Evolutionary conservation across 1,284 basidiomycete species (phyloP).

Genomic region (Austroboletus rostrupii): DNA sequence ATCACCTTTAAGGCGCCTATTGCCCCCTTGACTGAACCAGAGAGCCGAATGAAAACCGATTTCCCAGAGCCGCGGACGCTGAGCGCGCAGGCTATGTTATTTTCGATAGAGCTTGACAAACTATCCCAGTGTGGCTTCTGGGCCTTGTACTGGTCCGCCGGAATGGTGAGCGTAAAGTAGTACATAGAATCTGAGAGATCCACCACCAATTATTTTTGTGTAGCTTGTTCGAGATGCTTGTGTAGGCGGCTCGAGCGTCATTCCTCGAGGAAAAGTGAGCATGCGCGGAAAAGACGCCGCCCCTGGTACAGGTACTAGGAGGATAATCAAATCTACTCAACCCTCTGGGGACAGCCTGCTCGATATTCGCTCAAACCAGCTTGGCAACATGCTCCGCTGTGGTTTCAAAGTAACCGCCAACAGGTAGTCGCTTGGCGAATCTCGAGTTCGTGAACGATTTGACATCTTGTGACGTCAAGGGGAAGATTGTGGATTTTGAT

Average conservation of each 20-base stretch:
- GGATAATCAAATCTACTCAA: constrained; percentile 21
- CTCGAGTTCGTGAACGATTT: constrained; percentile 15
- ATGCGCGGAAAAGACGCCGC: constrained; percentile 32
- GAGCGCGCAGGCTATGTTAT: constrained; percentile 28
- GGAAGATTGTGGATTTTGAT: constrained; percentile 32
- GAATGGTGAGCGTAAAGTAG: constrained; percentile 42
- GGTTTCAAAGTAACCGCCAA: neutral
- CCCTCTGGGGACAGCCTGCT: constrained; percentile 14
- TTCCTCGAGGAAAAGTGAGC: constrained; percentile 46
- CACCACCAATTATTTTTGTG: constrained; percentile 32
- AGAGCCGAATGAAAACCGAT: constrained; percentile 26
- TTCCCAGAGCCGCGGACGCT: constrained; percentile 17
- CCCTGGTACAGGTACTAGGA: constrained; percentile 7
- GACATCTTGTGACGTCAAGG: constrained; percentile 17
- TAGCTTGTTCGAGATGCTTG: constrained; percentile 24
- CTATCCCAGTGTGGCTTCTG: constrained; percentile 47
- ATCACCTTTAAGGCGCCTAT: constrained; percentile 56
- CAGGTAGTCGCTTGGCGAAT: constrained; percentile 21
- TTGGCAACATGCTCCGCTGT: constrained; percentile 9
- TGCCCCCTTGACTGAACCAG: constrained; percentile 41
- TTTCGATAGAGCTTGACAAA: constrained; percentile 33
- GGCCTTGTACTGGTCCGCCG: constrained; percentile 44
- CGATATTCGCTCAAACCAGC: constrained; percentile 18
- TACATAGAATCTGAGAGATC: constrained; percentile 42
- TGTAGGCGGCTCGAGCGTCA: constrained; percentile 37